Percentiles rank a stretch among this genome's conserved stretches.
phyloP scores from a whole-genome alignment of 2,329 filamentous ascomycete genomes.

The Huntiella moniliformis region DNA sequence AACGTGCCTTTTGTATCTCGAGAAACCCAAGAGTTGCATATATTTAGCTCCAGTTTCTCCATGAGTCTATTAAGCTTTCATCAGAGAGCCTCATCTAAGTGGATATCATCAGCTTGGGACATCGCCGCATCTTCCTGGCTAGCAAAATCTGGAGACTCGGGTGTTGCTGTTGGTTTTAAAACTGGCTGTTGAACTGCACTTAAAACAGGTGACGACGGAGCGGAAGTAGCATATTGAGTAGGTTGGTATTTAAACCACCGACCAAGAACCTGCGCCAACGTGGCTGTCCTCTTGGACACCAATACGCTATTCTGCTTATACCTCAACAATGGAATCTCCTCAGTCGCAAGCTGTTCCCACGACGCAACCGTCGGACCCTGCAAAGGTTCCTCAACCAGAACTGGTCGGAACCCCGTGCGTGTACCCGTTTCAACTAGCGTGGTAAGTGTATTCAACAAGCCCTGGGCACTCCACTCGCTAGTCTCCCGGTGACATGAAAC shows the following conservation, averaged over 20 bases:
- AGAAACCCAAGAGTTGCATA: background rate
- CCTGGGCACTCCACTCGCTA: constrained; percentile 59
- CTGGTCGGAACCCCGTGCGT: constrained; percentile 24
- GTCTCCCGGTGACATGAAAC: constrained; percentile 47
- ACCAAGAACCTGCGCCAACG: background rate
- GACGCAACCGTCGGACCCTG: background rate
- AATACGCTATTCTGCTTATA: constrained; percentile 8
- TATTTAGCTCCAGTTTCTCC: too few relatives aligned
- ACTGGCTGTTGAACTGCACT: background rate
- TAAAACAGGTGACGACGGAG: too few relatives aligned
- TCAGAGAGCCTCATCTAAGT: background rate
- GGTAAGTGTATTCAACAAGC: constrained; percentile 43
- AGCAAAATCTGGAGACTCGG: background rate
- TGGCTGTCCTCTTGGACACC: constrained; percentile 6
- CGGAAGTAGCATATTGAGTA: too few relatives aligned
- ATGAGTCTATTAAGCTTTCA: background rate
- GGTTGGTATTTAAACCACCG: constrained; percentile 7
- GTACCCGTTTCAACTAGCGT: constrained; percentile 41
- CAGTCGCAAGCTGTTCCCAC: background rate
- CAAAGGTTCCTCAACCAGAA: constrained; percentile 25
- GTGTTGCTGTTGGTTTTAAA: background rate
- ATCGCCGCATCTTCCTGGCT: constrained; percentile 5
- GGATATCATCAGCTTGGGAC: constrained; percentile 4
- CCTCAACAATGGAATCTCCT: constrained; percentile 10
- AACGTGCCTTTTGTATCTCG: background rate